Conservation (phyloP, 345 rosid species). For the Bruguiera parviflora region DNA sequence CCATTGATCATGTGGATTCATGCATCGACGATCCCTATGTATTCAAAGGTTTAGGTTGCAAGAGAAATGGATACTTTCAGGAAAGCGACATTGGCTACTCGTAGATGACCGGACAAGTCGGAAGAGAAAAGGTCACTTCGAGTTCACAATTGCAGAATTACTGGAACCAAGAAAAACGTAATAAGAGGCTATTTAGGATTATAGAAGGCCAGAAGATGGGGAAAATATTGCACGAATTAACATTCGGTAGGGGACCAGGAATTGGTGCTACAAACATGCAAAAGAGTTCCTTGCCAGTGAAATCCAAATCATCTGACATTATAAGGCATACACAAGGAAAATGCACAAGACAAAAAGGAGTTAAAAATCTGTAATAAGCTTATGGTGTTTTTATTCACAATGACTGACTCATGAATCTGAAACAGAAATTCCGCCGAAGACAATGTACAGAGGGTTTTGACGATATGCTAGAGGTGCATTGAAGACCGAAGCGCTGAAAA, state of each 20-base stretch:
- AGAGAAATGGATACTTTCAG: too few species aligned
- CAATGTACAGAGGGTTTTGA: slow-evolving; percentile 37
- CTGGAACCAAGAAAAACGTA: background rate
- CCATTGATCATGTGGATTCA: slow-evolving; percentile 9
- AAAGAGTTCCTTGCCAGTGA: background rate
- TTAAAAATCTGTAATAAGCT: slow-evolving; percentile 11
- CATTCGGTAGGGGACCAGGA: background rate
- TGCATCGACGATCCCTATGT: too few species aligned
- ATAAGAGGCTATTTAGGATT: background rate
- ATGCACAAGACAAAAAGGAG: background rate
- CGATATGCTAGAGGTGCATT: slow-evolving; percentile 7
- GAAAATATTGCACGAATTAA: background rate
- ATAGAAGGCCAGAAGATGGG: background rate
- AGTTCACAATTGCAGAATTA: too few species aligned
- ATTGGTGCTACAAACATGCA: slow-evolving; percentile 2
- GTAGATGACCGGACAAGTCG: too few species aligned
- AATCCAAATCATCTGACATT: slow-evolving; percentile 6
- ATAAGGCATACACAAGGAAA: background rate
- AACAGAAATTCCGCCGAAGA: slow-evolving; percentile 19
- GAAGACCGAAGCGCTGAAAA: slow-evolving; percentile 9
- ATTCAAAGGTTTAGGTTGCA: too few species aligned
- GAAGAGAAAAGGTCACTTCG: too few species aligned
- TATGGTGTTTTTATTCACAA: slow-evolving; percentile 38
- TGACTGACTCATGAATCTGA: slow-evolving; percentile 30
- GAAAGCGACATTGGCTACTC: background rate